phyloP scores from a whole-genome alignment of 2,329 filamentous ascomycete genomes.

The Periconia sp. region DNA sequence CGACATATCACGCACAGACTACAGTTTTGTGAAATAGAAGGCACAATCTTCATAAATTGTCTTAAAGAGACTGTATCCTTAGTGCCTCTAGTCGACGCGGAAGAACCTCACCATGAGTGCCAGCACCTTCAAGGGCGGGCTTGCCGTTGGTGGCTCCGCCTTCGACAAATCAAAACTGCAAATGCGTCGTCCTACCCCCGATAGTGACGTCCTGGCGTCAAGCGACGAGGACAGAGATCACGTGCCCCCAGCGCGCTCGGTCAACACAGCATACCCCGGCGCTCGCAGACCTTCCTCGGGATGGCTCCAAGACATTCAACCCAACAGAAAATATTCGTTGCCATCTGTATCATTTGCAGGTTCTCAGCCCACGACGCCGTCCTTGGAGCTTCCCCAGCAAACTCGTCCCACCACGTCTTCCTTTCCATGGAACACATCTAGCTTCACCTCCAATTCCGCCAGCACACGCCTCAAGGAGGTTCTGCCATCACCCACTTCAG shows the following conservation, averaged over 20 bases:
- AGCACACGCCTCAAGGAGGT: slow-evolving; percentile 35
- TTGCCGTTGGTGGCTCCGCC: slow-evolving; percentile 30
- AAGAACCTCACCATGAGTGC: slow-evolving; percentile 25
- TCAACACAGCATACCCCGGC: slow-evolving; percentile 10
- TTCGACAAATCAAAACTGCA: slow-evolving; percentile 69
- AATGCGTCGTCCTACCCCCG: slow-evolving; percentile 81
- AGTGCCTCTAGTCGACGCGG: background rate
- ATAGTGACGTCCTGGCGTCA: slow-evolving; percentile 90
- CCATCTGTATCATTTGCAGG: slow-evolving; percentile 68
- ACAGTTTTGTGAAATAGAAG: too few species aligned
- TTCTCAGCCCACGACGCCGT: slow-evolving; percentile 80
- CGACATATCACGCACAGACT: too few species aligned
- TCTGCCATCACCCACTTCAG: slow-evolving; percentile 37
- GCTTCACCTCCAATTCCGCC: slow-evolving; percentile 27
- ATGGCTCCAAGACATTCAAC: slow-evolving; percentile 84
- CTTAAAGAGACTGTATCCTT: too few species aligned
- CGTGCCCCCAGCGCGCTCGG: slow-evolving; percentile 24
- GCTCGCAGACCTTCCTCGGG: slow-evolving; percentile 35
- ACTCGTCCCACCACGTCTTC: slow-evolving; percentile 44
- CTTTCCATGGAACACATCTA: slow-evolving; percentile 48
- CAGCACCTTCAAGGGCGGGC: slow-evolving; percentile 28
- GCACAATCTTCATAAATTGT: too few species aligned
- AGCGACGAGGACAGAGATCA: slow-evolving; percentile 87
- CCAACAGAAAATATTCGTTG: slow-evolving; percentile 71
- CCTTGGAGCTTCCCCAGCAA: slow-evolving; percentile 60